phyloP scores from a whole-genome alignment of 1,139 yeast genomes.

The Debaryomyces fabryi region DNA sequence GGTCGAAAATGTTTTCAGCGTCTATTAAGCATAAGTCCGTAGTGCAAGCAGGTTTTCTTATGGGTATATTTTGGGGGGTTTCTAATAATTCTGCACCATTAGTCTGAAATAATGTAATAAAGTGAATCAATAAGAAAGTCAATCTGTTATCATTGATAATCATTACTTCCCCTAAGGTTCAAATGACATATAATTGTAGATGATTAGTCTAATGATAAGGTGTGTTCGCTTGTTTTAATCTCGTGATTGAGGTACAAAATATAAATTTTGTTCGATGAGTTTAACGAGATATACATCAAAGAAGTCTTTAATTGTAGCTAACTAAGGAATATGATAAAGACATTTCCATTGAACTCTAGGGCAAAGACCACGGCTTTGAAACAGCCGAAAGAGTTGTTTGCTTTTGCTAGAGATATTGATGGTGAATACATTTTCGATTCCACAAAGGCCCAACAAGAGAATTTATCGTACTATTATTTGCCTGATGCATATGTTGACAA shows the following conservation, averaged over 20 bases:
- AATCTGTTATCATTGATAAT: neutral
- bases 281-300: neutral
- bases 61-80: neutral
- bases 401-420: constrained; percentile 59
- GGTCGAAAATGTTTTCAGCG: neutral
- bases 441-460: constrained; percentile 46
- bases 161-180: constrained; percentile 1
- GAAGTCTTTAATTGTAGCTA: neutral
- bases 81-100: neutral
- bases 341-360: constrained; percentile 50
- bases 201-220: neutral
- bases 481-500: constrained; percentile 66
- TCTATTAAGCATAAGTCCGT: neutral
- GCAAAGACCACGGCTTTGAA: constrained; percentile 58
- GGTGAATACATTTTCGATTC: constrained; percentile 45
- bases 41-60: neutral
- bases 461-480: constrained; percentile 68
- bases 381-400: constrained; percentile 74
- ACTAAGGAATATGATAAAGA: constrained; percentile 24
- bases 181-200: neutral
- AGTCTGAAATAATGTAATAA: neutral
- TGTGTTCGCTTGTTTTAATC: neutral
- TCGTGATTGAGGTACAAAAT: constrained; percentile 4
- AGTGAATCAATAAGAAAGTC: neutral
- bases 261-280: constrained; percentile 7